Conservation (phyloP, 1,284 basidiomycete species). For the Malassezia japonica region DNA sequence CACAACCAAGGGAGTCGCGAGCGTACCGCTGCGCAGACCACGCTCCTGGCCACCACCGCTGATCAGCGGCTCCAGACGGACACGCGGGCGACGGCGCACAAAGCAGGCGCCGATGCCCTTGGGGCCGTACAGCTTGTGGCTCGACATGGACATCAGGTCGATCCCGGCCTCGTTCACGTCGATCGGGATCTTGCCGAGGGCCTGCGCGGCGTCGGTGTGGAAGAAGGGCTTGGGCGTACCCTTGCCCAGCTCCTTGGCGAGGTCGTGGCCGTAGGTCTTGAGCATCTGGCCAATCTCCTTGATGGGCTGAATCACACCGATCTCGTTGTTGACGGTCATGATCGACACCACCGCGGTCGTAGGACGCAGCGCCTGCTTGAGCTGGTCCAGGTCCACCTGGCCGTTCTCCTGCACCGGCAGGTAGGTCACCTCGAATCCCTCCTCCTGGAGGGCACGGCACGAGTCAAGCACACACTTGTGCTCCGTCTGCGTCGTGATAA, state of each 20-base stretch:
- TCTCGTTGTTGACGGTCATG: constrained; percentile 99
- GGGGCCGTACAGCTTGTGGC: constrained; percentile 96
- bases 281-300: constrained; percentile 83
- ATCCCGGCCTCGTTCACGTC: constrained; percentile 94
- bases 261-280: constrained; percentile 53
- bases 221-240: constrained; percentile 64
- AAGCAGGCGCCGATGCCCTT: constrained; percentile 94
- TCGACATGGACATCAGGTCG: constrained; percentile 90
- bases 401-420: constrained; percentile 84
- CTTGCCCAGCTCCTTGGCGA: constrained; percentile 56
- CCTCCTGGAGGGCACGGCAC: constrained; percentile 84
- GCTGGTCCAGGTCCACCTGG: constrained; percentile 63
- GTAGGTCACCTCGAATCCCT: constrained; percentile 96
- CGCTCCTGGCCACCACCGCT: constrained; percentile 96
- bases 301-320: constrained; percentile 93
- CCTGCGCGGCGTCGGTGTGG: constrained; percentile 97
- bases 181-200: constrained; percentile 57
- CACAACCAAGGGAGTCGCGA: constrained; percentile 79
- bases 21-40: constrained; percentile 83
- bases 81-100: constrained; percentile 81
- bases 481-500: constrained; percentile 59
- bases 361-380: constrained; percentile 74
- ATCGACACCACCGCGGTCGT: constrained; percentile 77
- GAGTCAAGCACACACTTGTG: constrained; percentile 99
- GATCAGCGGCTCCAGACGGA: constrained; percentile 86